These are phyloP conservation scores for Pythium rhizo-oryzae DNA, from an alignment of 352 stramenopile species.

Conservation along the genomic window DNA sequence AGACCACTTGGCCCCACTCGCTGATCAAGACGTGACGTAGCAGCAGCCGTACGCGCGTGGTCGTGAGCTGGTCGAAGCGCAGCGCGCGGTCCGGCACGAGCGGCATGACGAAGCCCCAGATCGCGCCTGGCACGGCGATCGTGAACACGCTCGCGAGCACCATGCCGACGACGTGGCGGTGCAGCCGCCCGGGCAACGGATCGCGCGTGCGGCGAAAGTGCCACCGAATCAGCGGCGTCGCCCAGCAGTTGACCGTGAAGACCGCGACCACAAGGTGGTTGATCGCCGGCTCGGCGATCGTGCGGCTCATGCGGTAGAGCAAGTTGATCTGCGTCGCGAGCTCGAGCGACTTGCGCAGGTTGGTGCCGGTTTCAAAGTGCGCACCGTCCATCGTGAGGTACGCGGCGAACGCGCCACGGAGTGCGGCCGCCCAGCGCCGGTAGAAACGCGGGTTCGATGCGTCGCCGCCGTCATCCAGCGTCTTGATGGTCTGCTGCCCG, in stretches of 20 bases:
- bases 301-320: conserved; percentile 12
- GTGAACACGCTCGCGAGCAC: conserved; percentile 12
- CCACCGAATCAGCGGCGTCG: conserved; percentile 14
- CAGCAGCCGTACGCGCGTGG: conserved; percentile 6
- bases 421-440: background rate
- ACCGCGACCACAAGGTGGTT: conserved; percentile 15
- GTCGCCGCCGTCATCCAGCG: too few relatives aligned
- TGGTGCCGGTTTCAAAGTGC: conserved; percentile 18
- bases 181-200: background rate
- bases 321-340: conserved; percentile 19
- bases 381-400: conserved; percentile 20
- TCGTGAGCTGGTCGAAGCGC: conserved; percentile 12
- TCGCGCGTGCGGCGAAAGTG: conserved; percentile 1
- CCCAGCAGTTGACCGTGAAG: conserved; percentile 14
- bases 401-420: background rate
- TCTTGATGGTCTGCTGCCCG: background rate
- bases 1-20: conserved; percentile 12
- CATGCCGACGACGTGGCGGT: conserved; percentile 10
- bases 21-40: conserved; percentile 2
- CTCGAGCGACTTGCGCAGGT: conserved; percentile 20
- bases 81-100: background rate
- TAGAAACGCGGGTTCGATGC: too few relatives aligned
- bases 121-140: conserved; percentile 7
- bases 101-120: conserved; percentile 8
- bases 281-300: conserved; percentile 4